Percentiles rank a stretch among this genome's conserved stretches.
Evolutionary conservation across 306 rosid genomes (phyloP).

Genomic region (Vigna trinervia): DNA sequence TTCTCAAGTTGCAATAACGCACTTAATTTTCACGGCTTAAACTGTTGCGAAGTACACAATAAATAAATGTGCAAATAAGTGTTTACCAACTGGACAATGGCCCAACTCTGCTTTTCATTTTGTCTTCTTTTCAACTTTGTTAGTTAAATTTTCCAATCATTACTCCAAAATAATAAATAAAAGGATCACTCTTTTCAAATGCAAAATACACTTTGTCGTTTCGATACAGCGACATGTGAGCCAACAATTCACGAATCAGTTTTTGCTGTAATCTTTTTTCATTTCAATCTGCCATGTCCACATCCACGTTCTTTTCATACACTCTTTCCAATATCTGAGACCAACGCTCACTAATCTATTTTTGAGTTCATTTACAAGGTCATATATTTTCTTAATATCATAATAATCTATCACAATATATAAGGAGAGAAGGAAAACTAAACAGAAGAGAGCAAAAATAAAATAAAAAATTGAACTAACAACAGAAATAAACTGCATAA

Average conservation of each 20-base stretch:
- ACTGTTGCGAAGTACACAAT: neutral
- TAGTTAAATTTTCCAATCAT: slow-evolving; percentile 5
- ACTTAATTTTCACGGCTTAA: neutral
- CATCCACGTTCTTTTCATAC: neutral
- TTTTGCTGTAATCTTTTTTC: neutral
- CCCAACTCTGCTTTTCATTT: neutral
- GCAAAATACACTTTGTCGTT: neutral
- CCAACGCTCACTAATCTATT: too few species aligned
- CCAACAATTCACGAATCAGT: neutral
- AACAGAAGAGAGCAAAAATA: too few species aligned
- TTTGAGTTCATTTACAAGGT: too few species aligned
- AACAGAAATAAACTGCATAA: too few species aligned
- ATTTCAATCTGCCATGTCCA: neutral
- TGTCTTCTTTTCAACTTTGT: slow-evolving; percentile 8
- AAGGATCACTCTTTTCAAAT: neutral
- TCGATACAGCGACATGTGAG: neutral
- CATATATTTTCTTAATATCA: too few species aligned
- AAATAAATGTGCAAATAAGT: neutral
- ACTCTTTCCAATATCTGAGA: neutral
- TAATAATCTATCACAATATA: too few species aligned
- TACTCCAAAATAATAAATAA: neutral
- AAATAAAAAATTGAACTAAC: too few species aligned
- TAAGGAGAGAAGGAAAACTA: too few species aligned
- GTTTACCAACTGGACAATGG: slow-evolving; percentile 17
- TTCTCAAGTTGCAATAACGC: neutral